Conservation (phyloP, 441 rosid species). For the Adansonia madagascariensis region DNA sequence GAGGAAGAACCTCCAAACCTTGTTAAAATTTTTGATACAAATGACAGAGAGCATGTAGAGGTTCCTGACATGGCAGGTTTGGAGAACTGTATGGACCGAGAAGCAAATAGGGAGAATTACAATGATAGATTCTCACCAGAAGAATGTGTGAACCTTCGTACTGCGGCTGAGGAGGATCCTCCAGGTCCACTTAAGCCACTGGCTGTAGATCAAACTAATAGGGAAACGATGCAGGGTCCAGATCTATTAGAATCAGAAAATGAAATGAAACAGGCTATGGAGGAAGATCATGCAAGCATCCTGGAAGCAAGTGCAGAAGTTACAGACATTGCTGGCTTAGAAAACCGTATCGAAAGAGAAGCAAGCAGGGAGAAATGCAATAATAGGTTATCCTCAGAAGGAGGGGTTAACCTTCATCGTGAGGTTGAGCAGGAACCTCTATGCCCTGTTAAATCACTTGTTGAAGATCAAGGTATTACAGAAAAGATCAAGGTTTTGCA, state of each 20-base stretch:
- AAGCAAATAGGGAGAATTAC: constrained; percentile 36
- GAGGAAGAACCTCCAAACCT: constrained; percentile 32
- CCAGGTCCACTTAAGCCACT: background rate
- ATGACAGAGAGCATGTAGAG: constrained; percentile 25
- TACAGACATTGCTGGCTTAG: constrained; percentile 24
- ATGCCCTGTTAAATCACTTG: constrained; percentile 25
- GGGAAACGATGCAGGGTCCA: constrained; percentile 1
- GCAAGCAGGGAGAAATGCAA: constrained; percentile 39
- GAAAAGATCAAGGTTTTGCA: constrained; percentile 38
- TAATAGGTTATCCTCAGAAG: constrained; percentile 36
- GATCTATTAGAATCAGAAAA: background rate
- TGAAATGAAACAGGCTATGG: constrained; percentile 11
- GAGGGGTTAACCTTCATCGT: constrained; percentile 34
- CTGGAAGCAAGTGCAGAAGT: constrained; percentile 35
- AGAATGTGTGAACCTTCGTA: constrained; percentile 27
- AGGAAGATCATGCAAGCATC: constrained; percentile 19
- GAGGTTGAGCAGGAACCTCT: constrained; percentile 39
- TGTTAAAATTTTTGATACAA: constrained; percentile 23
- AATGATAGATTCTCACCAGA: constrained; percentile 28
- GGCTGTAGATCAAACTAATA: constrained; percentile 15
- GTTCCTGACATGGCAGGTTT: constrained; percentile 26
- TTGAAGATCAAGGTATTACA: constrained; percentile 35
- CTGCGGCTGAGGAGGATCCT: constrained; percentile 6
- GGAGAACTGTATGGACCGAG: constrained; percentile 29
- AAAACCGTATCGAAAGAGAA: constrained; percentile 25